Conservation (phyloP, 2,329 filamentous ascomycete species). For the Diaporthe longicolla region DNA sequence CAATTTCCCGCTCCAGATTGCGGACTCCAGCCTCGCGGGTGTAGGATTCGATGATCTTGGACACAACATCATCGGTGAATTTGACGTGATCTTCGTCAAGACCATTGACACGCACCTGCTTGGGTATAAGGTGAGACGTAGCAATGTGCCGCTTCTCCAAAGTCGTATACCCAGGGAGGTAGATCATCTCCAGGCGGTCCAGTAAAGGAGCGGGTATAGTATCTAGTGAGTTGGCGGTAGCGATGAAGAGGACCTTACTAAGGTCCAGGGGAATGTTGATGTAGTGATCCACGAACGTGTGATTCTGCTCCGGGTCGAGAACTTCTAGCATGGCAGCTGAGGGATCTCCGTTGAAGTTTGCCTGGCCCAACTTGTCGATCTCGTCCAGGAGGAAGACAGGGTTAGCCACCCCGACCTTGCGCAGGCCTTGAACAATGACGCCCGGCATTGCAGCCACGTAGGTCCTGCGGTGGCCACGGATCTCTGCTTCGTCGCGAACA, state of each 20-base stretch:
- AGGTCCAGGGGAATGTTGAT: constrained; percentile 95
- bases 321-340: constrained; percentile 98
- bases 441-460: constrained; percentile 99
- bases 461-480: constrained; percentile 92
- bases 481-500: constrained; percentile 96
- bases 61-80: constrained; percentile 86
- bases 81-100: constrained; percentile 81
- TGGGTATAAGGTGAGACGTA: constrained; percentile 91
- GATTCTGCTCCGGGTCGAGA: constrained; percentile 96
- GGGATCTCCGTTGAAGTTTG: constrained; percentile 94
- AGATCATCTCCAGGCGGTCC: constrained; percentile 97
- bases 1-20: constrained; percentile 95
- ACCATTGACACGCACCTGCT: constrained; percentile 93
- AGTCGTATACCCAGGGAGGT: constrained; percentile 94
- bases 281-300: constrained; percentile 96
- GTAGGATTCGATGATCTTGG: constrained; percentile 96
- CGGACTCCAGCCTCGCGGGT: constrained; percentile 96
- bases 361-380: constrained; percentile 94
- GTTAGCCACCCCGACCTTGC: constrained; percentile 96
- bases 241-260: constrained; percentile 97
- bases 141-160: constrained; percentile 98
- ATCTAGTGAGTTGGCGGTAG: constrained; percentile 94
- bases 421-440: constrained; percentile 90
- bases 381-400: constrained; percentile 97
- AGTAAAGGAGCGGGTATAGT: constrained; percentile 95